Percentiles rank a stretch among this genome's conserved stretches.
Evolutionary conservation across 192 early-diverging fungal species (phyloP).

Genomic region (Linderina pennispora): DNA sequence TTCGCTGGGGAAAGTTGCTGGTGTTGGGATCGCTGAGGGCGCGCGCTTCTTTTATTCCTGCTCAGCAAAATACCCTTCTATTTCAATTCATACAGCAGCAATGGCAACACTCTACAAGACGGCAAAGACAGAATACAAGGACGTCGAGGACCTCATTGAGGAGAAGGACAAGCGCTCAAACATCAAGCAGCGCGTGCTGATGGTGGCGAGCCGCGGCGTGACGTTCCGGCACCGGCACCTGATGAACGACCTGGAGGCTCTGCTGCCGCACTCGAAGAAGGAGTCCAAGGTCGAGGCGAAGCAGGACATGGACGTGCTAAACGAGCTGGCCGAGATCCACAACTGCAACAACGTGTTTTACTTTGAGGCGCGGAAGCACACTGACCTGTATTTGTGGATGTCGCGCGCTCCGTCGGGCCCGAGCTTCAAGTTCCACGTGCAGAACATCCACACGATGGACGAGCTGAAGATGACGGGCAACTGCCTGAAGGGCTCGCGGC

Average conservation of each 20-base stretch:
- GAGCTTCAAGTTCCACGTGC: conserved; percentile 89
- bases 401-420: conserved; percentile 93
- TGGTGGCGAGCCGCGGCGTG: conserved; percentile 86
- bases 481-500: conserved; percentile 93
- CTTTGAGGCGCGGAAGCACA: conserved; percentile 89
- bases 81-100: not conserved
- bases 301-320: conserved; percentile 77
- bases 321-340: conserved; percentile 93
- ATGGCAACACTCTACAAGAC: conserved; percentile 44
- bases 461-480: conserved; percentile 98
- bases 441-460: conserved; percentile 99
- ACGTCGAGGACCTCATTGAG: conserved; percentile 34
- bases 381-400: conserved; percentile 95
- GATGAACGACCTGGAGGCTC: conserved; percentile 75
- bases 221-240: conserved; percentile 83
- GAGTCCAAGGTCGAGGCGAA: conserved; percentile 93
- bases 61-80: too few relatives aligned
- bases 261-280: conserved; percentile 95
- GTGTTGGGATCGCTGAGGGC: too few relatives aligned
- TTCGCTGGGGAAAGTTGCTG: too few relatives aligned
- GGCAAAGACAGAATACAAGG: conserved; percentile 34
- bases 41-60: too few relatives aligned
- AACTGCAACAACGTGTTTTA: conserved; percentile 98
- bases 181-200: conserved; percentile 87
- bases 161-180: conserved; percentile 52